phyloP scores from a whole-genome alignment of 306 rosid genomes.

The Quercus suber region DNA sequence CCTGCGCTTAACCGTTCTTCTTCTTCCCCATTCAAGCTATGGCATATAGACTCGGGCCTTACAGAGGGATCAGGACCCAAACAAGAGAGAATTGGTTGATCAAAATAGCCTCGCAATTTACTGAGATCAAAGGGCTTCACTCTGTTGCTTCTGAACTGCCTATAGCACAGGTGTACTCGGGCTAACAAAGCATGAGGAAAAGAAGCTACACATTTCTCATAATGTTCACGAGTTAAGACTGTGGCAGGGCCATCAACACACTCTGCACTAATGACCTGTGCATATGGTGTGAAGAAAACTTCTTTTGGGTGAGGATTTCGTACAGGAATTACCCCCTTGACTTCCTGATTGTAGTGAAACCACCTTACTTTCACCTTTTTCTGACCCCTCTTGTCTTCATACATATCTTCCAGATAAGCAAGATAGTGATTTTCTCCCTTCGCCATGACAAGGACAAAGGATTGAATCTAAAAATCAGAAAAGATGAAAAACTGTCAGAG shows the following conservation, averaged over 20 bases:
- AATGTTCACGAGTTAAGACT: constrained; percentile 81
- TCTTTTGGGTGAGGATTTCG: constrained; percentile 89
- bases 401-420: constrained; percentile 97
- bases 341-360: constrained; percentile 97
- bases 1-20: constrained; percentile 52
- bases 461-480: constrained; percentile 63
- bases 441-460: constrained; percentile 98
- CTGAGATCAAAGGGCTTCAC: constrained; percentile 85
- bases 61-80: constrained; percentile 49
- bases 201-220: constrained; percentile 57
- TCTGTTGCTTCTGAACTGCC: constrained; percentile 87
- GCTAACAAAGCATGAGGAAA: constrained; percentile 58
- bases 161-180: constrained; percentile 72
- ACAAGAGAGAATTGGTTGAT: constrained; percentile 78
- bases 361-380: constrained; percentile 95
- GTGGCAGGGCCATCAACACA: constrained; percentile 94
- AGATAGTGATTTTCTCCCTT: constrained; percentile 81
- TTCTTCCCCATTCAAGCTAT: constrained; percentile 49
- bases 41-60: constrained; percentile 34
- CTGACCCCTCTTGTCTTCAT: constrained; percentile 91
- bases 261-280: constrained; percentile 95
- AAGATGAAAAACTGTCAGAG: constrained; percentile 17
- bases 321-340: constrained; percentile 65
- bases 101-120: constrained; percentile 78
- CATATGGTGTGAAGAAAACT: constrained; percentile 87